Evolutionary conservation across 495 filamentous ascomycete species (phyloP).

Genomic region (Neurospora africana): DNA sequence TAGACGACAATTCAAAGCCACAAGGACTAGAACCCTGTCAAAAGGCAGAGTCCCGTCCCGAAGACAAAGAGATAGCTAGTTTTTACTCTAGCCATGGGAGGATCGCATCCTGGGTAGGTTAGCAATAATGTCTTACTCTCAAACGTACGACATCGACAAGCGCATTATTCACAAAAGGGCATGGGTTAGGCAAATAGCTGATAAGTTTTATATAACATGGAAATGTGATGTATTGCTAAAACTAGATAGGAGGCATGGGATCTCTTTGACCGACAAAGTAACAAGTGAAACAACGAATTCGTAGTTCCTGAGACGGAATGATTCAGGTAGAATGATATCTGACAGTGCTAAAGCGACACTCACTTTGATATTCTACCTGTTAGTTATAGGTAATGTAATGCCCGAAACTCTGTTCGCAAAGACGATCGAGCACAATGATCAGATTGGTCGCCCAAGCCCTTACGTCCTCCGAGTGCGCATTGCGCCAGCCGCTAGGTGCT

Average conservation of each 20-base stretch:
- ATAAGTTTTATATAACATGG: neutral
- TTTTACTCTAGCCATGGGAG: neutral
- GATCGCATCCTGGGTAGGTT: neutral
- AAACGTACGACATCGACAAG: neutral
- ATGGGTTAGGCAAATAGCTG: neutral
- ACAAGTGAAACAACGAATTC: neutral
- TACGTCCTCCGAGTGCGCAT: neutral
- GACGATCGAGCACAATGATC: neutral
- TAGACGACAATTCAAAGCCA: neutral
- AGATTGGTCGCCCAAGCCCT: neutral
- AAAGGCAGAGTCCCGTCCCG: neutral
- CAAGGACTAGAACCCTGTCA: neutral
- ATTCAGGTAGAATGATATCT: neutral
- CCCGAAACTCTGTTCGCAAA: neutral
- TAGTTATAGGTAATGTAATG: neutral
- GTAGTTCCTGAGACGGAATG: neutral
- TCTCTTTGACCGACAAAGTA: neutral
- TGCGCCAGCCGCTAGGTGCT: neutral
- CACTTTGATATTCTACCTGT: neutral
- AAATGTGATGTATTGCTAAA: neutral
- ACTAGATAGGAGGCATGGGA: neutral
- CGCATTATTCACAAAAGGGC: neutral
- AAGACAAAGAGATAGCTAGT: neutral
- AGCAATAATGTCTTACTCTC: neutral
- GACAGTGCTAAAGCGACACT: neutral